Evolutionary conservation across 495 filamentous ascomycete genomes (phyloP).

Genomic region (Penicillium alfredii): DNA sequence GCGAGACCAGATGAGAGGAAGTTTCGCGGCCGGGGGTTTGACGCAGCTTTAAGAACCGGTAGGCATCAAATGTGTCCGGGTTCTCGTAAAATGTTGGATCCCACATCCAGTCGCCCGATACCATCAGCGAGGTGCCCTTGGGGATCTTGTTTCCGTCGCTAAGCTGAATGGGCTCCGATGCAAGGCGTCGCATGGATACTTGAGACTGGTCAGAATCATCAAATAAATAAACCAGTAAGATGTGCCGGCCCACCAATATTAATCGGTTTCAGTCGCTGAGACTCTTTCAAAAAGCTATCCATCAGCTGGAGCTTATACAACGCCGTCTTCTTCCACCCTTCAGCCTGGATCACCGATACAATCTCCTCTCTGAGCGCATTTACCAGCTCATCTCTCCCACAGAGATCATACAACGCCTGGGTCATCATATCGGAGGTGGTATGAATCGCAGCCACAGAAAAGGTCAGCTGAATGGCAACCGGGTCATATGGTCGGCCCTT

Average conservation of each 20-base stretch:
- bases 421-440: constrained; percentile 23
- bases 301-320: constrained; percentile 41
- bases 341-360: constrained; percentile 8
- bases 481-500: constrained; percentile 13
- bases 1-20: constrained; percentile 30
- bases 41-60: constrained; percentile 34
- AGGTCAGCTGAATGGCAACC: constrained; percentile 12
- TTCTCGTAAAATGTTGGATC: constrained; percentile 32
- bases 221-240: background rate
- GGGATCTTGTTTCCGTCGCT: constrained; percentile 18
- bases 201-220: background rate
- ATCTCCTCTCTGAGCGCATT: constrained; percentile 18
- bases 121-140: constrained; percentile 17
- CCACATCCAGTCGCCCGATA: constrained; percentile 24
- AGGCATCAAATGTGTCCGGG: constrained; percentile 36
- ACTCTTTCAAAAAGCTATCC: constrained; percentile 30
- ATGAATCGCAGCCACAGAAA: constrained; percentile 27
- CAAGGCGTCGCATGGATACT: constrained; percentile 38
- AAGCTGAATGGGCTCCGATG: constrained; percentile 17
- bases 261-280: constrained; percentile 23
- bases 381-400: constrained; percentile 31
- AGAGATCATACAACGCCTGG: constrained; percentile 30
- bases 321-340: constrained; percentile 34
- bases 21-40: constrained; percentile 25
- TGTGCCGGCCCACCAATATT: constrained; percentile 16